These are phyloP conservation scores for Skeletonema marinoi DNA, from an alignment of 108 stramenopile genomes.

Conservation along the genomic window DNA sequence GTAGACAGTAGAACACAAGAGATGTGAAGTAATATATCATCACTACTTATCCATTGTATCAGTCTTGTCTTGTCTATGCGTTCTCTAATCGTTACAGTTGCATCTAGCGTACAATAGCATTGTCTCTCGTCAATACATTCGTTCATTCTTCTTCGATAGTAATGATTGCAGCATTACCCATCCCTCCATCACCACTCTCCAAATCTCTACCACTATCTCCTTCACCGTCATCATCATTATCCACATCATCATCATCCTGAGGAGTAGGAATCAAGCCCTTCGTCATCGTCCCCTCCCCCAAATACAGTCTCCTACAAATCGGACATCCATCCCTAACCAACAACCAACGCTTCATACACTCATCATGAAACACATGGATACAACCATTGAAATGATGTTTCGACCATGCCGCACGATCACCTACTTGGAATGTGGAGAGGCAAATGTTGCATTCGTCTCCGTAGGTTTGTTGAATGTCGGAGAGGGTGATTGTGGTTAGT, in stretches of 20 bases:
- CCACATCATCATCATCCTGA: neutral
- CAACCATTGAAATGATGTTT: slow-evolving; percentile 27
- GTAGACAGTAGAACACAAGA: too few relatives aligned
- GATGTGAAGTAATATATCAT: too few relatives aligned
- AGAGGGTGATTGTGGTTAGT: neutral
- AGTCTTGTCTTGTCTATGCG: neutral
- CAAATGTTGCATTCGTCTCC: slow-evolving; percentile 49
- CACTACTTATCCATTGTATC: too few relatives aligned
- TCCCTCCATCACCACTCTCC: neutral
- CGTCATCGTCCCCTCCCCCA: neutral
- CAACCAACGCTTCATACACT: slow-evolving; percentile 70
- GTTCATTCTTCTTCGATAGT: neutral
- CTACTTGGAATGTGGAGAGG: slow-evolving; percentile 39
- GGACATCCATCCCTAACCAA: slow-evolving; percentile 51
- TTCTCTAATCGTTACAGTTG: too few relatives aligned
- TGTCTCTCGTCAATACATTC: too few relatives aligned
- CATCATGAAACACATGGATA: slow-evolving; percentile 67
- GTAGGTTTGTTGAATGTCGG: slow-evolving; percentile 2
- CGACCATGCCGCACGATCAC: slow-evolving; percentile 37
- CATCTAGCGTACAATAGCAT: too few relatives aligned
- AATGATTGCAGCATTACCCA: neutral
- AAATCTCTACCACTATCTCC: neutral
- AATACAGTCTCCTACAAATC: slow-evolving; percentile 37
- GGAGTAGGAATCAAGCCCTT: too few relatives aligned
- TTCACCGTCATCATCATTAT: neutral